phyloP scores from a whole-genome alignment of 1,284 basidiomycete species.

The Sporisorium graminicola region DNA sequence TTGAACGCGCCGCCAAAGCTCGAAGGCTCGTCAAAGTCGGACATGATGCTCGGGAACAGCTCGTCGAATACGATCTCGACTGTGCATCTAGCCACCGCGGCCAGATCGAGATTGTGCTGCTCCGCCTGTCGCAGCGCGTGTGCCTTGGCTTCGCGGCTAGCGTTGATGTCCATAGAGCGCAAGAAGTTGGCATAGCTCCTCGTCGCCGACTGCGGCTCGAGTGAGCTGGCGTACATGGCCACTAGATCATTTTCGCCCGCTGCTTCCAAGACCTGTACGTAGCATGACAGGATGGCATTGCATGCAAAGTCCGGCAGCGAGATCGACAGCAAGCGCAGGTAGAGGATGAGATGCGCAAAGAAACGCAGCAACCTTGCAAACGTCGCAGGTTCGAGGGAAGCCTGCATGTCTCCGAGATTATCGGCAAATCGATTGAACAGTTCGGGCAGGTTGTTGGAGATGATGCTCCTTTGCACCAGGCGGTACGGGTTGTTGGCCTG shows the following conservation, averaged over 20 bases:
- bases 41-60: slow-evolving; percentile 74
- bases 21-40: slow-evolving; percentile 33
- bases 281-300: slow-evolving; percentile 87
- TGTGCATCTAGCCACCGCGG: slow-evolving; percentile 82
- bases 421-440: slow-evolving; percentile 60
- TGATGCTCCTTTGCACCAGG: slow-evolving; percentile 85
- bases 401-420: slow-evolving; percentile 58
- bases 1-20: slow-evolving; percentile 26
- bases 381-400: slow-evolving; percentile 37
- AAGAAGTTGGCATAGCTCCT: slow-evolving; percentile 93
- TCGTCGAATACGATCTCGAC: slow-evolving; percentile 76
- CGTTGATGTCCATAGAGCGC: slow-evolving; percentile 78
- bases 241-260: slow-evolving; percentile 84
- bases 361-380: slow-evolving; percentile 77
- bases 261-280: slow-evolving; percentile 83
- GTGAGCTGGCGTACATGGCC: slow-evolving; percentile 90
- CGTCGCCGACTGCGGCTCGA: slow-evolving; percentile 87
- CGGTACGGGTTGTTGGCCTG: slow-evolving; percentile 84
- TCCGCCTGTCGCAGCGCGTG: slow-evolving; percentile 81
- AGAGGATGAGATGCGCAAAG: slow-evolving; percentile 94
- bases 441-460: slow-evolving; percentile 79
- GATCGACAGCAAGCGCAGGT: slow-evolving; percentile 82
- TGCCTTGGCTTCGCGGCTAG: slow-evolving; percentile 78
- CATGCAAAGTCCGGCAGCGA: slow-evolving; percentile 73
- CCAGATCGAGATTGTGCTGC: slow-evolving; percentile 85